A percentile compares a stretch with the other conserved stretches of the same genome.
Evolutionary conservation across 371 early-diverging fungal species (phyloP).

Genomic region (Choanephora cucurbitarum): DNA sequence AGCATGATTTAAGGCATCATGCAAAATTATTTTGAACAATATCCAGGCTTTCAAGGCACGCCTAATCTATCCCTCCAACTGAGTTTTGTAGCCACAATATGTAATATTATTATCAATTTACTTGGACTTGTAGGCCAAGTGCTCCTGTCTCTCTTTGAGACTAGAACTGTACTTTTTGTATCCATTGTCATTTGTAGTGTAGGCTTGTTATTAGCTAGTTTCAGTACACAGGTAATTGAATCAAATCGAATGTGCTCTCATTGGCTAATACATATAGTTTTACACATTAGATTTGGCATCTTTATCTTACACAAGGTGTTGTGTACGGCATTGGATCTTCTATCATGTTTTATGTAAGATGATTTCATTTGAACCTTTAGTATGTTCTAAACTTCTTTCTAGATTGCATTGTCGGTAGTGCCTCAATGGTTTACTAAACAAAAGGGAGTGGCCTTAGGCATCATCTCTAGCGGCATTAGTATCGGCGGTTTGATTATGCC

Average conservation of each 20-base stretch:
- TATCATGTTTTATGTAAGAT: slow-evolving; percentile 33
- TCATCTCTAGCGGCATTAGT: slow-evolving; percentile 74
- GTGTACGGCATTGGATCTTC: slow-evolving; percentile 52
- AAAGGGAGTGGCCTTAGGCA: slow-evolving; percentile 73
- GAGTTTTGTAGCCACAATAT: slow-evolving; percentile 38
- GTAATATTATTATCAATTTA: slow-evolving; percentile 31
- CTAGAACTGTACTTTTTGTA: slow-evolving; percentile 26
- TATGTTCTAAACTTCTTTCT: background rate
- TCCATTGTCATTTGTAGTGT: slow-evolving; percentile 23
- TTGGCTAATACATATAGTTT: too few species aligned
- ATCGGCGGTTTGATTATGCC: slow-evolving; percentile 74
- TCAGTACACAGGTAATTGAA: slow-evolving; percentile 30
- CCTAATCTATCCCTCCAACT: slow-evolving; percentile 20
- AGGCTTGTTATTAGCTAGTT: slow-evolving; percentile 38
- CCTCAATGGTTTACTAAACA: slow-evolving; percentile 70
- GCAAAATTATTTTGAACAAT: slow-evolving; percentile 30
- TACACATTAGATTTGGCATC: slow-evolving; percentile 42
- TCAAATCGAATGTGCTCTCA: too few species aligned
- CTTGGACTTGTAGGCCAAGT: slow-evolving; percentile 34
- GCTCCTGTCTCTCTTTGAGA: slow-evolving; percentile 17
- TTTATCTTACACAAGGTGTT: slow-evolving; percentile 37
- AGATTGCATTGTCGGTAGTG: slow-evolving; percentile 28
- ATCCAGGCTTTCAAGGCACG: slow-evolving; percentile 1
- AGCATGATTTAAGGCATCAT: slow-evolving; percentile 16
- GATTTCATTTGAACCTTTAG: background rate